Percentiles rank a stretch among this genome's conserved stretches.
These are phyloP conservation scores for Barnettozyma hawaiiensis DNA, from an alignment of 1,139 yeast species.

Conservation along the genomic window DNA sequence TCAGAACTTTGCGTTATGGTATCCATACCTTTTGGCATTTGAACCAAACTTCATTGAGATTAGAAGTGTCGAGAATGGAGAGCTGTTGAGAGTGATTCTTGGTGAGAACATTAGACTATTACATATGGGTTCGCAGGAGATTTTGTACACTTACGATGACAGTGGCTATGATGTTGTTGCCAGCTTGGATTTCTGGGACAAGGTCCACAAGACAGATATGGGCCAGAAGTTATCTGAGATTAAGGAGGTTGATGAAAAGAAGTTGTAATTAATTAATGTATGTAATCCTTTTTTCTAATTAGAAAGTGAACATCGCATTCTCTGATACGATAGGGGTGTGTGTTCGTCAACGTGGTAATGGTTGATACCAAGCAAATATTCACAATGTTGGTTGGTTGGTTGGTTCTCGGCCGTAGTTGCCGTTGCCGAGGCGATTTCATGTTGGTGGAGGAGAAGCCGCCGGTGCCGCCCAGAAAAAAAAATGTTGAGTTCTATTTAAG, in stretches of 20 bases:
- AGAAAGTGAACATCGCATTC: no score
- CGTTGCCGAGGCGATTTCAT: no score
- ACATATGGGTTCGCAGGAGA: conserved; percentile 90
- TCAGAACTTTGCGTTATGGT: conserved; percentile 85
- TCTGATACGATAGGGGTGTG: no score
- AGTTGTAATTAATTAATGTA: no score
- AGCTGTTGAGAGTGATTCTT: conserved; percentile 78
- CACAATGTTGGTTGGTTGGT: no score
- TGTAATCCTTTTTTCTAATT: no score
- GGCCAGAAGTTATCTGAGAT: conserved; percentile 18
- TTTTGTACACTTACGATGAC: conserved; percentile 87
- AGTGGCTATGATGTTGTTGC: conserved; percentile 89
- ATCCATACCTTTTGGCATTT: conserved; percentile 88
- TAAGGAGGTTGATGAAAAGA: conserved; percentile 18
- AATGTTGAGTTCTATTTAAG: no score
- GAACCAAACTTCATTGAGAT: conserved; percentile 89
- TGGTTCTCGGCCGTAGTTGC: no score
- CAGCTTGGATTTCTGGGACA: conserved; percentile 79
- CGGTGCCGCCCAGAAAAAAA: no score
- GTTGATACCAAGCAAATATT: no score
- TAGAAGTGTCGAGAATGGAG: conserved; percentile 85
- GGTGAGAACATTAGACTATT: conserved; percentile 89
- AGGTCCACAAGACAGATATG: conserved; percentile 17
- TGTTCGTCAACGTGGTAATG: no score
- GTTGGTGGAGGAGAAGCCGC: no score